Conservation (phyloP, 441 rosid genomes). For the Adansonia rubrostipa region DNA sequence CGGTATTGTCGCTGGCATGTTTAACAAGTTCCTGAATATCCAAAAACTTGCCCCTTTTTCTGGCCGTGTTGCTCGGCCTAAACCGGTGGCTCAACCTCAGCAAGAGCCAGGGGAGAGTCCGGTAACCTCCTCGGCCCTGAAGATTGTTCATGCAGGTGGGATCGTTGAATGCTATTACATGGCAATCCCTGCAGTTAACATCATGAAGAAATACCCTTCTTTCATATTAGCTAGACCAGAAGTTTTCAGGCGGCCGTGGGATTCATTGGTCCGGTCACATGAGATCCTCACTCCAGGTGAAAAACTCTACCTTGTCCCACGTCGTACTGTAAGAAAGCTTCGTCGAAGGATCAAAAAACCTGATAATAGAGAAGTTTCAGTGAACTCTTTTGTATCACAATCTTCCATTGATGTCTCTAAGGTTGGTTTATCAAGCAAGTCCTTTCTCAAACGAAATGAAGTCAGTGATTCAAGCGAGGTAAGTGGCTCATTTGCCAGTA, state of each 20-base stretch:
- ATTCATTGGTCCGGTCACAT: constrained; percentile 48
- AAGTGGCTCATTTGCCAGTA: constrained; percentile 11
- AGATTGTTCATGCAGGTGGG: constrained; percentile 53
- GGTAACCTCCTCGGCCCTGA: constrained; percentile 30
- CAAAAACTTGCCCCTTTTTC: constrained; percentile 29
- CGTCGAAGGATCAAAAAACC: constrained; percentile 36
- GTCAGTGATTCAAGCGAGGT: constrained; percentile 17
- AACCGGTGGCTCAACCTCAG: not conserved
- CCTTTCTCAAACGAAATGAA: constrained; percentile 12
- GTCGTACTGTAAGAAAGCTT: constrained; percentile 47
- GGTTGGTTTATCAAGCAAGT: not conserved
- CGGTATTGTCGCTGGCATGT: constrained; percentile 31
- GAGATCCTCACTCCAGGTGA: constrained; percentile 51
- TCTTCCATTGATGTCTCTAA: not conserved
- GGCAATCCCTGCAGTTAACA: constrained; percentile 49
- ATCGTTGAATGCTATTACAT: constrained; percentile 44
- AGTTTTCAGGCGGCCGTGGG: constrained; percentile 53
- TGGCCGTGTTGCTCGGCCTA: not conserved
- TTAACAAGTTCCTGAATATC: constrained; percentile 38
- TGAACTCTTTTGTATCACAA: not conserved
- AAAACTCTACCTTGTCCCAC: constrained; percentile 45
- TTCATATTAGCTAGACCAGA: constrained; percentile 51
- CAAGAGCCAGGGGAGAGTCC: not conserved
- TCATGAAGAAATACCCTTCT: constrained; percentile 53
- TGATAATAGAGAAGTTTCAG: not conserved